These are phyloP conservation scores for Ulmus americana DNA, from an alignment of 331 rosid species.

Conservation along the genomic window DNA sequence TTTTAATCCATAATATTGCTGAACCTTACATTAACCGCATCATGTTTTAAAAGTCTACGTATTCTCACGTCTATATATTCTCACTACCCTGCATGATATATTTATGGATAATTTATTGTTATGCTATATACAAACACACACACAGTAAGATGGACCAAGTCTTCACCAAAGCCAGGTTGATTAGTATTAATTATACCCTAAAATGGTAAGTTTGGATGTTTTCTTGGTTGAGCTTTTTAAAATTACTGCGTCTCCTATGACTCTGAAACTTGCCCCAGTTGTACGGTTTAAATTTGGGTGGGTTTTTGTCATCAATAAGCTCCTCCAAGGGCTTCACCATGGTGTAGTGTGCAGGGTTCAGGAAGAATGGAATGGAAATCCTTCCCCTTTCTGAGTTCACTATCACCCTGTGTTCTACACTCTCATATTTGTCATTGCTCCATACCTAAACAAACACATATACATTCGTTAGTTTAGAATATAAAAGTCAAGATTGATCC, in stretches of 20 bases:
- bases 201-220: constrained; percentile 54
- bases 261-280: constrained; percentile 48
- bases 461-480: no score
- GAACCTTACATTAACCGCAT: no score
- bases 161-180: no score
- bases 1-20: no score
- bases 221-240: constrained; percentile 37
- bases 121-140: no score
- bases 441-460: constrained; percentile 38
- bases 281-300: constrained; percentile 40
- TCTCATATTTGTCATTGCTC: constrained; percentile 58
- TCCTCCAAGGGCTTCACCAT: constrained; percentile 43
- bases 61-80: no score
- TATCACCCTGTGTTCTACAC: constrained; percentile 58
- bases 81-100: no score
- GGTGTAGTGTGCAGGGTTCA: constrained; percentile 35
- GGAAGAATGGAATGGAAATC: constrained; percentile 48
- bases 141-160: no score
- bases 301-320: constrained; percentile 37
- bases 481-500: no score
- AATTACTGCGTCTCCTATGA: constrained; percentile 37
- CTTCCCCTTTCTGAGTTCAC: constrained; percentile 54
- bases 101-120: no score
- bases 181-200: constrained; percentile 14
- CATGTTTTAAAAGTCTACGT: no score